Conservation (phyloP, 345 rosid genomes). For the Eucalyptus microcorys region DNA sequence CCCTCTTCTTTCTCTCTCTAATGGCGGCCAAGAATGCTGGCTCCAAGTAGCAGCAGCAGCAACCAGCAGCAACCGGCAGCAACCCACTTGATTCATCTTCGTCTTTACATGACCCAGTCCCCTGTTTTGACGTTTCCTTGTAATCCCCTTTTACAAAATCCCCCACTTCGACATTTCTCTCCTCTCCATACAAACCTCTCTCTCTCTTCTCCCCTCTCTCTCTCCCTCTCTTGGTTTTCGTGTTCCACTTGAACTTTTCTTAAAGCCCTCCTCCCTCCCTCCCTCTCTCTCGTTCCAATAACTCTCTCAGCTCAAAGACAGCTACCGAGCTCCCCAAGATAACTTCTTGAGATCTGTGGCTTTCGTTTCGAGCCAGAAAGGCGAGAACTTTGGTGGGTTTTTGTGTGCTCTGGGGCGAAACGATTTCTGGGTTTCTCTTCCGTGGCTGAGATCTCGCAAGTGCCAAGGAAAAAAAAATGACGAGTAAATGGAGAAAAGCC, state of each 20-base stretch:
- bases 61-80: background rate
- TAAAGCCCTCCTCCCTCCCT: background rate
- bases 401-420: background rate
- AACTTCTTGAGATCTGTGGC: background rate
- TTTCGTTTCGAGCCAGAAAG: background rate
- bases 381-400: background rate
- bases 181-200: background rate
- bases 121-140: background rate
- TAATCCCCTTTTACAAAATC: background rate
- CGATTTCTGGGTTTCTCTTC: background rate
- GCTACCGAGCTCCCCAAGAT: background rate
- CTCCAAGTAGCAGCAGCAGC: background rate
- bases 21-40: background rate
- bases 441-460: background rate
- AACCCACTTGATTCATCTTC: background rate
- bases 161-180: background rate
- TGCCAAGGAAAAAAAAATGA: slow-evolving; percentile 27
- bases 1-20: background rate
- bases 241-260: background rate
- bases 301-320: background rate
- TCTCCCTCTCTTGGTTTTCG: background rate
- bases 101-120: background rate
- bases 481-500: slow-evolving; percentile 76
- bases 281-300: slow-evolving; percentile 11
- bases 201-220: background rate